Conservation (phyloP, 352 stramenopile species). For the Globisporangium spiculum region DNA sequence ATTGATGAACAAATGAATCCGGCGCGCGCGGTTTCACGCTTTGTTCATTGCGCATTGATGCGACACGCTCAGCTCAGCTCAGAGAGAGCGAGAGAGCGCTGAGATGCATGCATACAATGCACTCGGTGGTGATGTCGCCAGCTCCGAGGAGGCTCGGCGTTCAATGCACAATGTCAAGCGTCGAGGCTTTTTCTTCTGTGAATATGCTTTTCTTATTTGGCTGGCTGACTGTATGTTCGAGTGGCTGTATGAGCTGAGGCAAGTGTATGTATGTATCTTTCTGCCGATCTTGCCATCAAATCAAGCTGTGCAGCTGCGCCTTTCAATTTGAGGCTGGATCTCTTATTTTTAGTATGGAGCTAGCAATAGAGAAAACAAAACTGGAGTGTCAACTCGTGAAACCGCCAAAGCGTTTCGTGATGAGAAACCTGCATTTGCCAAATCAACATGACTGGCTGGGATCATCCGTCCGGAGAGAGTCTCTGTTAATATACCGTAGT, state of each 20-base stretch:
- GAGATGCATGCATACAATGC: too few species aligned
- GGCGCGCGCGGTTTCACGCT: background rate
- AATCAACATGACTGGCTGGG: background rate
- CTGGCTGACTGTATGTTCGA: background rate
- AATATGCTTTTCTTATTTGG: background rate
- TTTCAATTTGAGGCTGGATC: background rate
- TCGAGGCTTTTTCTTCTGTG: constrained; percentile 3
- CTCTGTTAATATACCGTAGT: background rate
- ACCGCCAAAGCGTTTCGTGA: background rate
- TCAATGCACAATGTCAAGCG: background rate
- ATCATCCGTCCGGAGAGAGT: background rate
- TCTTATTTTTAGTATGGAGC: background rate
- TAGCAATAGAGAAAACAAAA: background rate
- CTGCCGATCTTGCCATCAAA: too few species aligned
- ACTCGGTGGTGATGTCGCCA: background rate
- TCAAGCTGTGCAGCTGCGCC: too few species aligned
- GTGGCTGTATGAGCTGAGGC: background rate
- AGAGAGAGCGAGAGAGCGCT: background rate
- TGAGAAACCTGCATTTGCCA: background rate
- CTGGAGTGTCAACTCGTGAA: background rate
- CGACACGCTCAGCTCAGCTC: background rate
- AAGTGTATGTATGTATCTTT: background rate
- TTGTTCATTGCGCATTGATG: background rate
- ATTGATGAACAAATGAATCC: background rate
- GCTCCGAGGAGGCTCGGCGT: too few species aligned